phyloP scores from a whole-genome alignment of 2,329 filamentous ascomycete species.

The Paecilomyces sp. region DNA sequence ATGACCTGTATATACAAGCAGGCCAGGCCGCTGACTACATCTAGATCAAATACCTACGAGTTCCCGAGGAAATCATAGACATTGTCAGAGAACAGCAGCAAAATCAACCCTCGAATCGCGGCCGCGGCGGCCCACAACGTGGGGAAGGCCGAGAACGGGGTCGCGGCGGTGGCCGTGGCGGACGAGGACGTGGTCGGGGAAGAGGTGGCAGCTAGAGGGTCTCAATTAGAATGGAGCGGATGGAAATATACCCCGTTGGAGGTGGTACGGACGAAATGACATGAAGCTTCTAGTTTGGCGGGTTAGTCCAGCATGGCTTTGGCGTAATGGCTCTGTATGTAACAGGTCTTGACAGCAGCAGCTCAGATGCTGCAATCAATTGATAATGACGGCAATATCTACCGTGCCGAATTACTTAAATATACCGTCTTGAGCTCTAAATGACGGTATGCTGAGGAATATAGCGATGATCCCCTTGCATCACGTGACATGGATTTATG shows the following conservation, averaged over 20 bases:
- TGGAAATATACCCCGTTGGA: conserved; percentile 29
- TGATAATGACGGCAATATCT: neutral
- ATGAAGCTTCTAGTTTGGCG: conserved; percentile 19
- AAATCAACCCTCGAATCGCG: conserved; percentile 46
- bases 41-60: conserved; percentile 95
- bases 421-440: neutral
- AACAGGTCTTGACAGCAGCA: neutral
- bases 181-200: conserved; percentile 37
- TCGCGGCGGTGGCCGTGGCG: conserved; percentile 35
- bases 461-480: neutral
- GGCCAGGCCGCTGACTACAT: conserved; percentile 1
- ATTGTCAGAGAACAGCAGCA: conserved; percentile 88
- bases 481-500: conserved; percentile 1
- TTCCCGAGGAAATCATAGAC: conserved; percentile 95
- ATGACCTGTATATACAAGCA: neutral
- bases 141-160: conserved; percentile 32
- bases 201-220: conserved; percentile 26
- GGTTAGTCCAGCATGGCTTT: conserved; percentile 31
- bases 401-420: neutral
- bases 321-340: conserved; percentile 19
- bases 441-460: neutral
- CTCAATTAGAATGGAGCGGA: conserved; percentile 9
- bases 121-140: conserved; percentile 31
- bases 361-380: neutral
- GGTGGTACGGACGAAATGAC: conserved; percentile 16